These are phyloP conservation scores for Colletotrichum destructivum DNA, from an alignment of 2,329 filamentous ascomycete species.

Conservation along the genomic window DNA sequence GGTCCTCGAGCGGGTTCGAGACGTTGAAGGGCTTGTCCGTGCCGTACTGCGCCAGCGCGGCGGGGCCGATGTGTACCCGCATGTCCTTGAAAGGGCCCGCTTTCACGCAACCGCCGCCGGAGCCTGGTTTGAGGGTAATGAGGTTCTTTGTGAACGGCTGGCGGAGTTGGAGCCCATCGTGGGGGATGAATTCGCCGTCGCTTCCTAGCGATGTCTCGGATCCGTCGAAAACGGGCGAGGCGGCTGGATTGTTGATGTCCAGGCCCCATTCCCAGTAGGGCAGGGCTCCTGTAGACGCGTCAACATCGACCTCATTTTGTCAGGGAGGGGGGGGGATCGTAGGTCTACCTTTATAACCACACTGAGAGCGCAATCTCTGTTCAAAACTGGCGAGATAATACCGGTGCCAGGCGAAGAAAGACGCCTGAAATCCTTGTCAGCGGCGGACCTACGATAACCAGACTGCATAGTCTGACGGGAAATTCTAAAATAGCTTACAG, in stretches of 20 bases:
- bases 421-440: constrained; percentile 7
- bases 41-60: constrained; percentile 34
- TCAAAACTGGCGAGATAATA: constrained; percentile 41
- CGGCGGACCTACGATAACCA: no score
- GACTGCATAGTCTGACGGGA: no score
- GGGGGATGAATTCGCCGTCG: constrained; percentile 53
- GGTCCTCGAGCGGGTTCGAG: constrained; percentile 51
- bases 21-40: constrained; percentile 43
- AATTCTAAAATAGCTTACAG: constrained; percentile 27
- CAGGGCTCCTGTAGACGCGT: constrained; percentile 25
- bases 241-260: constrained; percentile 47
- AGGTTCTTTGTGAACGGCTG: constrained; percentile 36
- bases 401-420: constrained; percentile 42
- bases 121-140: constrained; percentile 58
- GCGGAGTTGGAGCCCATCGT: constrained; percentile 44
- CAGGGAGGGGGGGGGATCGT: accelerated
- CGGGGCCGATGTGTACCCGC: constrained; percentile 57
- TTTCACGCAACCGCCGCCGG: constrained; percentile 63
- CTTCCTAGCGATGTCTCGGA: constrained; percentile 56
- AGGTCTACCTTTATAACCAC: constrained; percentile 42
- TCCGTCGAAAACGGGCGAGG: constrained; percentile 58
- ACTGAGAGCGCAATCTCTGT: constrained; percentile 39
- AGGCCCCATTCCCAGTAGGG: constrained; percentile 44
- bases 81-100: constrained; percentile 57
- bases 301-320: not conserved